Conservation (phyloP, 1,284 basidiomycete genomes). For the Trichosporon sp. region DNA sequence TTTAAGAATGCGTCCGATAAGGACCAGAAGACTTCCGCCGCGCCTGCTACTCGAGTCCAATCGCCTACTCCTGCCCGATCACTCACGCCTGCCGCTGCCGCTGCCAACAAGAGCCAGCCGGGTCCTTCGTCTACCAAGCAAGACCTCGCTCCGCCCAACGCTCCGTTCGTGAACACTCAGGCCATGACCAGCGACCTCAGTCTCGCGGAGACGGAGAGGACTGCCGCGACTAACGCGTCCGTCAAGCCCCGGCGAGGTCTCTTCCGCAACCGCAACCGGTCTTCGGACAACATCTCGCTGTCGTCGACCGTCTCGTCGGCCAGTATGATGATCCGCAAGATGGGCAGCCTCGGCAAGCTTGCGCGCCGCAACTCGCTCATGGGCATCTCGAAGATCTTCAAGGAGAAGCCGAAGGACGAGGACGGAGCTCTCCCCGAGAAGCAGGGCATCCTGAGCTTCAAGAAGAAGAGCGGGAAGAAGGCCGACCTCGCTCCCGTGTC, state of each 20-base stretch:
- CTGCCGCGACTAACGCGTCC: slow-evolving; percentile 25
- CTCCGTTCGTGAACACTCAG: slow-evolving; percentile 29
- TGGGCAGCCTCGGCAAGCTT: slow-evolving; percentile 88
- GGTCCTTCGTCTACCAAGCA: slow-evolving; percentile 5
- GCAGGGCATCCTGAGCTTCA: slow-evolving; percentile 45
- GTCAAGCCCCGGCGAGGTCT: slow-evolving; percentile 37
- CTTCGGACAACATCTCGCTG: slow-evolving; percentile 94
- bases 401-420: slow-evolving; percentile 69
- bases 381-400: slow-evolving; percentile 90
- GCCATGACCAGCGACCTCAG: slow-evolving; percentile 38
- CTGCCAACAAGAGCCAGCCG: not conserved
- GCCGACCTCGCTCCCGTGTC: slow-evolving; percentile 61
- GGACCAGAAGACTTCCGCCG: slow-evolving; percentile 32
- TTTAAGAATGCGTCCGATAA: slow-evolving; percentile 60
- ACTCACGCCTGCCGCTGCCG: not conserved
- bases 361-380: slow-evolving; percentile 79
- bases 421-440: slow-evolving; percentile 49
- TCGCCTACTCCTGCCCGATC: slow-evolving; percentile 14
- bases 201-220: slow-evolving; percentile 40
- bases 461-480: slow-evolving; percentile 46
- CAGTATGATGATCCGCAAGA: slow-evolving; percentile 94
- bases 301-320: slow-evolving; percentile 95
- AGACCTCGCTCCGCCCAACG: slow-evolving; percentile 24
- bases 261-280: slow-evolving; percentile 89
- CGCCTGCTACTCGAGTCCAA: slow-evolving; percentile 9